Evolutionary conservation across 2,329 filamentous ascomycete species (phyloP).

Genomic region (Fusarium cyanostomum): DNA sequence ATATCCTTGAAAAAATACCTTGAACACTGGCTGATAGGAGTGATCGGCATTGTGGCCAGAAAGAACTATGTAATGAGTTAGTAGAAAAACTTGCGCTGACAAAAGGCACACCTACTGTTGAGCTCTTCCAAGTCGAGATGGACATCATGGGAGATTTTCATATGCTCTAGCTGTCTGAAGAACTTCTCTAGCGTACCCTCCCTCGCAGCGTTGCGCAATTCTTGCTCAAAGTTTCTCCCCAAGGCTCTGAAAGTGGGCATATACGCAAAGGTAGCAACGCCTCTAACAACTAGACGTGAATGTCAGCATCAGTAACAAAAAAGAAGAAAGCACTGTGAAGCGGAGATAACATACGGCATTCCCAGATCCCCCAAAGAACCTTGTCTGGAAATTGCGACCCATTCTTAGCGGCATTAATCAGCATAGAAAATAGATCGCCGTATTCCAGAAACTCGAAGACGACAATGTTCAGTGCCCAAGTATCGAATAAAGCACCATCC

Average conservation of each 20-base stretch:
- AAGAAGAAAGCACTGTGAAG: background rate
- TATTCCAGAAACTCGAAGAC: conserved; percentile 42
- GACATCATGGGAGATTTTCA: conserved; percentile 38
- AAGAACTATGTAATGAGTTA: conserved; percentile 37
- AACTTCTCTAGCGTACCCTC: background rate
- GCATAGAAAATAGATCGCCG: conserved; percentile 35
- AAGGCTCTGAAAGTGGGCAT: conserved; percentile 13
- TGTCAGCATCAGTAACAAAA: background rate
- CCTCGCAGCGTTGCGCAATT: conserved; percentile 11
- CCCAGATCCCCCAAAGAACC: conserved; percentile 45
- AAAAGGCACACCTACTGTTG: conserved; percentile 38
- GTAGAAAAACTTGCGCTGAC: background rate
- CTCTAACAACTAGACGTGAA: conserved; percentile 39
- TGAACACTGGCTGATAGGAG: conserved; percentile 36
- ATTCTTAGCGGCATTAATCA: conserved; percentile 12
- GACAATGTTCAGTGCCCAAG: conserved; percentile 12
- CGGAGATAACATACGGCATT: conserved; percentile 40
- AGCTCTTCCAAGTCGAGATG: conserved; percentile 45
- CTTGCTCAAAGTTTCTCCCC: conserved; percentile 20
- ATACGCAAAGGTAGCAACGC: conserved; percentile 43
- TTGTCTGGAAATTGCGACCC: conserved; percentile 22
- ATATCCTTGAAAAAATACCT: conserved; percentile 25
- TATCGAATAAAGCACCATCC: conserved; percentile 4
- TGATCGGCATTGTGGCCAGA: conserved; percentile 24
- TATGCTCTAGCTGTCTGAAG: conserved; percentile 3